Base-by-base conservation (phyloP, 345 rosid genomes). In the Sonneratia alba region DNA sequence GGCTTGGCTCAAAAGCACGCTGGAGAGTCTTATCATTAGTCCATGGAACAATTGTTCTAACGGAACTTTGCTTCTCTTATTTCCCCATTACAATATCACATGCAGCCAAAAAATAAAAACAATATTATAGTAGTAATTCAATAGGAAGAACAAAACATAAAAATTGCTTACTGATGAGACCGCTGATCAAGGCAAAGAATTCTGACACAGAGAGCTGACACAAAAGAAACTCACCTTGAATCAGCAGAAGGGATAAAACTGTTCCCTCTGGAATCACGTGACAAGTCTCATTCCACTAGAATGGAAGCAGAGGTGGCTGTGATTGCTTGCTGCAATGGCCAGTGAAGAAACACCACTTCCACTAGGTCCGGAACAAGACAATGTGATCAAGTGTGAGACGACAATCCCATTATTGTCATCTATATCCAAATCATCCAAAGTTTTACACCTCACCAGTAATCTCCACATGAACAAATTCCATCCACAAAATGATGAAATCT, bases 401-500 rank as follows among this genome's bases (percentile, higher is more conserved):
- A 22, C 32, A n/a, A 22, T n/a, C 32, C 13, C 6, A 57, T 57
- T n/a, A 27, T 57, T 57, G 13, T 6, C 27, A 37, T 6, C 37
- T 27, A 19, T 24, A 14, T n/a, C 34, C 34, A 61, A 61, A 61
- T 61, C 6, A 62, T 62, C 66, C 37, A 13, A 9, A 27, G 6
- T n/a, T 5, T 57, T 57, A 62, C 36, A 1, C 66, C 24, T 75
- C 70, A 75, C 73, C 77, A 75, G 55, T 75, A 75, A 67, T 70
- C 78, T 71, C 74, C 71, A 65, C 73, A 70, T 18, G 49, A 77
- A 64, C 77, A 71, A 48, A 70, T 38, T 32, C 77, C 77, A 63
- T 75, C 73, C 73, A 70, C 63, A 70, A 75, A 75, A 65, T 75
- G 77, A 55, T 75, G 77, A 69, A 75, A 75, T n/a, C 77, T 70